phyloP scores from a whole-genome alignment of 2,329 filamentous ascomycete species.

The Alternaria rosae region DNA sequence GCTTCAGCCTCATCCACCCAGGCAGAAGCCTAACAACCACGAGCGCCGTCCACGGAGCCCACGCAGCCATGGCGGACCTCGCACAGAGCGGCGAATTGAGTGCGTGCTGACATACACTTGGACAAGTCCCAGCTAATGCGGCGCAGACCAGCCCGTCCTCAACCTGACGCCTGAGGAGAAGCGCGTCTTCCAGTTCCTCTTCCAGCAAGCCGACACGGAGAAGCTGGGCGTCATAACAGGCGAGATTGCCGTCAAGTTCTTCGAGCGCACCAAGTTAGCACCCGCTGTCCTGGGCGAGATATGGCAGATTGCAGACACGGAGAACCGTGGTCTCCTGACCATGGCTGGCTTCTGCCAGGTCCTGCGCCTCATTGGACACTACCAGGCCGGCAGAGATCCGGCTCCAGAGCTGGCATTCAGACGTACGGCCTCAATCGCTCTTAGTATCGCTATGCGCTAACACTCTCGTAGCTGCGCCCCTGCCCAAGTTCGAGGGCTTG shows the following conservation, averaged over 20 bases:
- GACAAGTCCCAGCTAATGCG: constrained; percentile 27
- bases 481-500: constrained; percentile 90
- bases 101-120: constrained; percentile 23
- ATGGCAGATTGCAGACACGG: constrained; percentile 98
- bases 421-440: constrained; percentile 54
- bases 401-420: constrained; percentile 82
- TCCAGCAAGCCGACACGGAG: constrained; percentile 90
- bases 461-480: constrained; percentile 68
- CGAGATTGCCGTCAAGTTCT: constrained; percentile 96
- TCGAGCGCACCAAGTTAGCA: constrained; percentile 91
- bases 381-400: constrained; percentile 85
- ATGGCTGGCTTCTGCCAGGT: constrained; percentile 93
- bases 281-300: constrained; percentile 91
- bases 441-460: constrained; percentile 22
- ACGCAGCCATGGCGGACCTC: constrained; percentile 48
- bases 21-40: constrained; percentile 28
- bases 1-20: constrained; percentile 42
- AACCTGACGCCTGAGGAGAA: constrained; percentile 93
- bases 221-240: constrained; percentile 92
- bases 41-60: constrained; percentile 27
- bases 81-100: constrained; percentile 45
- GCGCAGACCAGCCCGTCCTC: constrained; percentile 63
- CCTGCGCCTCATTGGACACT: constrained; percentile 91
- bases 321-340: constrained; percentile 93
- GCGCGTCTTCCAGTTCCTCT: constrained; percentile 89